Base-by-base conservation (phyloP, 2,329 filamentous ascomycete species). In the Eurotiales sp. region DNA sequence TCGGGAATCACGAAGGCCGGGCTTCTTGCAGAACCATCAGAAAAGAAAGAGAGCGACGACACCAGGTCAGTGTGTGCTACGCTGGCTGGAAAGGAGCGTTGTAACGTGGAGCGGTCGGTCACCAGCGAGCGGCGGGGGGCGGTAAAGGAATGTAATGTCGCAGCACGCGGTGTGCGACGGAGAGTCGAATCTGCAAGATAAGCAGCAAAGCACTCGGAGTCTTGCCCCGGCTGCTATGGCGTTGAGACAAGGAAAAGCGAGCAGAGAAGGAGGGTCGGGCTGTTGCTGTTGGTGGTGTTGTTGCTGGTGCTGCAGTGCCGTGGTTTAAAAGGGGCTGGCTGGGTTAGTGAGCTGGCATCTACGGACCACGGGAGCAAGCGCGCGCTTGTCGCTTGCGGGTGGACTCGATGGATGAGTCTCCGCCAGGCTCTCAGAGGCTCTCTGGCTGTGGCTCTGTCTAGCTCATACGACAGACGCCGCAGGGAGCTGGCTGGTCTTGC, bases 361-460 rank as follows among this genome's bases (percentile, higher is more conserved):
- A 41, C 40, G 32, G 22, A 41, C 39, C 48, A 55, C 51, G 54
- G 50, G 63, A 64, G 64, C 64, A 69, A 65, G 65, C 67, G 65
- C 66, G 67, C 66, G 67, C 59, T 59, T 69, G 62, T 55, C 56
- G 54, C 44, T 46, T 50, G 30, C 42, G 15, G 8, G n/a, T 15
- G 8, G 34, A 10, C 29, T 15, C 12, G 8, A 15, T 3, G 34
- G 10, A 7, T 15, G 14, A 32, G 29, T 32, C 14, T 8, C 4
- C 12, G 10, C 14, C 3, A 14, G 10, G 29, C 7, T 14, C 14
- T 32, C 25, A 6, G 25, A 6, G n/a, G n/a, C n/a, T n/a, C n/a
- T n/a, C n/a, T n/a, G n/a, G n/a, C n/a, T n/a, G n/a, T n/a, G n/a
- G n/a, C n/a, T n/a, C n/a, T n/a, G n/a, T n/a, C n/a, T n/a, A n/a